A percentile compares a stretch with the other conserved stretches of the same genome.
These are phyloP conservation scores for Malassezia sympodialis DNA, from an alignment of 1,284 basidiomycete genomes.

Conservation along the genomic window DNA sequence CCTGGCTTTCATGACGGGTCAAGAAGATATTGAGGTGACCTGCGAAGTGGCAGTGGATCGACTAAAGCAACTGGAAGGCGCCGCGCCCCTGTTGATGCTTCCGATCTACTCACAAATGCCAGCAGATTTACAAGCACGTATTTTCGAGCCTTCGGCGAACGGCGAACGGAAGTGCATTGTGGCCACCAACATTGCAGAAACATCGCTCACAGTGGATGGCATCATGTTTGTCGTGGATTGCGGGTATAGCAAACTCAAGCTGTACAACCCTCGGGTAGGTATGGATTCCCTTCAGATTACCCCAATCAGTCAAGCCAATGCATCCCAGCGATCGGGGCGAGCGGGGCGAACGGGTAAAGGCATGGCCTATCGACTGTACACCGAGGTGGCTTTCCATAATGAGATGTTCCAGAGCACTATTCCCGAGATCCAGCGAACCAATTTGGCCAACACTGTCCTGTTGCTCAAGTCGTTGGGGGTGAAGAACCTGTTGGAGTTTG, in stretches of 20 bases:
- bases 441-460: slow-evolving; percentile 89
- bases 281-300: slow-evolving; percentile 99
- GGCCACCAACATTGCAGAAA: slow-evolving; percentile 98
- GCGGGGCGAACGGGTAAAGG: slow-evolving; percentile 80
- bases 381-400: slow-evolving; percentile 89
- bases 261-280: slow-evolving; percentile 96
- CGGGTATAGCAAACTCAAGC: slow-evolving; percentile 93
- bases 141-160: slow-evolving; percentile 87
- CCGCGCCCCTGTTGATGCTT: slow-evolving; percentile 70
- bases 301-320: slow-evolving; percentile 83
- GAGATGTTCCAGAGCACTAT: slow-evolving; percentile 94
- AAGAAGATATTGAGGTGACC: slow-evolving; percentile 81
- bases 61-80: slow-evolving; percentile 77
- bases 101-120: slow-evolving; percentile 99
- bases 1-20: slow-evolving; percentile 98
- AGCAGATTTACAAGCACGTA: slow-evolving; percentile 93
- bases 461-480: slow-evolving; percentile 86
- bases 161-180: slow-evolving; percentile 93
- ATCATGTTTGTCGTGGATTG: slow-evolving; percentile 94
- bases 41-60: slow-evolving; percentile 59
- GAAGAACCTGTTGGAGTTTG: slow-evolving; percentile 91
- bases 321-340: slow-evolving; percentile 89
- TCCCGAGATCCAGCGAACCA: slow-evolving; percentile 95
- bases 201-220: slow-evolving; percentile 85
- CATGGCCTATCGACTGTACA: slow-evolving; percentile 90